Base-by-base conservation (phyloP, 345 rosid genomes). In the Psidium friedrichsthalianum region DNA sequence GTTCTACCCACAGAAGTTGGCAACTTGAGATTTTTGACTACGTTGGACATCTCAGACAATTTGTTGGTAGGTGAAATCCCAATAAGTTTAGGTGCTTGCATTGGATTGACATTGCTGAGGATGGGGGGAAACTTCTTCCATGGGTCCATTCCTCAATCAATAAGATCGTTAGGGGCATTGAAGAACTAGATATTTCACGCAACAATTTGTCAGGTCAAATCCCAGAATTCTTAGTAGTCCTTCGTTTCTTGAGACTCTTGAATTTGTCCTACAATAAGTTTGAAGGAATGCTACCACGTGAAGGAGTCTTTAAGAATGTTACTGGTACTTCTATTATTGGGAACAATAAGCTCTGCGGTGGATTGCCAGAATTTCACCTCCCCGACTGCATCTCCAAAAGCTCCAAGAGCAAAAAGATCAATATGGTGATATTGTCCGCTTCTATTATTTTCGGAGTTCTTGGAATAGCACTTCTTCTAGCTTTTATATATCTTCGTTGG, bases 41-140 rank as follows among this genome's bases (percentile, higher is more conserved):
- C 0, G 0, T 6, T 59, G 5, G 74, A 27, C 20, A 27, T 59
- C 36, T 59, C 40, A 0, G 0, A 59, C 40, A 59, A 59, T 59
- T 27, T 59, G 40, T 27, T 59, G 74, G 40, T 3, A 3, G 74
- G 74, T 14, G 40, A 27, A 59, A 27, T 59, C 40, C 74, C 74
- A 0, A 0, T 0, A 2, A 59, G 59, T 56, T 3, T 56, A 24
- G 59, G 27, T 10, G 13, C 11, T 24, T 56, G 59, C 27, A 56
- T 2, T 9, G 11, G 5, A 56, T 3, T 56, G n/a, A 24, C 9
- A 56, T 56, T 13, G 1, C 12, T 24, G 9, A 56, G 12, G 27
- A 2, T 56, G 12, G 27, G 25, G 27, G 27, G 24, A 12, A 56
- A 56, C 59, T 24, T 56, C 59, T 56, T 56, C 59, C 12, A 56